phyloP scores from a whole-genome alignment of 768 basidiomycete genomes.

The Mycena kentingensis region DNA sequence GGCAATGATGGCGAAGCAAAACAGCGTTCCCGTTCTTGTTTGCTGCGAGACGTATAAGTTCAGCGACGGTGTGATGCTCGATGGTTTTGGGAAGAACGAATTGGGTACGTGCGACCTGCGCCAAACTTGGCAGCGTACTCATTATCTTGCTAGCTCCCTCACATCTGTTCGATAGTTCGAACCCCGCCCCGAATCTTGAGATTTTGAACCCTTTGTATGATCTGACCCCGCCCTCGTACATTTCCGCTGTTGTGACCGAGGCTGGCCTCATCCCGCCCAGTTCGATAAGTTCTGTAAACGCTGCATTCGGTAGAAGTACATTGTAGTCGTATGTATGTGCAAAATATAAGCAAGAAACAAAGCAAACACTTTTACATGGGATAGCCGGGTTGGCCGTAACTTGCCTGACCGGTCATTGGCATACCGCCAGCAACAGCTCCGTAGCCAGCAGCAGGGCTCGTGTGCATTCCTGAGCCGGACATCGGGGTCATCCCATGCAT shows the following conservation, averaged over 20 bases:
- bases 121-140: background rate
- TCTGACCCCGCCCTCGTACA: constrained; percentile 86
- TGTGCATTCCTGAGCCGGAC: background rate
- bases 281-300: constrained; percentile 81
- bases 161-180: constrained; percentile 35
- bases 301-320: constrained; percentile 59
- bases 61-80: constrained; percentile 87
- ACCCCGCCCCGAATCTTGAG: constrained; percentile 60
- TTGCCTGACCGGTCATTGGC: constrained; percentile 15
- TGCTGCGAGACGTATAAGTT: constrained; percentile 99
- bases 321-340: constrained; percentile 30
- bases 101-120: constrained; percentile 57
- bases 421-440: constrained; percentile 17
- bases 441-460: background rate
- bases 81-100: constrained; percentile 96
- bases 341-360: background rate
- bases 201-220: constrained; percentile 90
- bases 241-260: constrained; percentile 96
- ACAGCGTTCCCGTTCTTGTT: constrained; percentile 90
- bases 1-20: constrained; percentile 91
- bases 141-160: constrained; percentile 35
- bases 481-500: background rate
- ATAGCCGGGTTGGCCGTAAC: constrained; percentile 17
- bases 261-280: constrained; percentile 94
- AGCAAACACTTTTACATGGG: background rate